phyloP scores from a whole-genome alignment of 345 rosid species.

The Populus pruinosa region DNA sequence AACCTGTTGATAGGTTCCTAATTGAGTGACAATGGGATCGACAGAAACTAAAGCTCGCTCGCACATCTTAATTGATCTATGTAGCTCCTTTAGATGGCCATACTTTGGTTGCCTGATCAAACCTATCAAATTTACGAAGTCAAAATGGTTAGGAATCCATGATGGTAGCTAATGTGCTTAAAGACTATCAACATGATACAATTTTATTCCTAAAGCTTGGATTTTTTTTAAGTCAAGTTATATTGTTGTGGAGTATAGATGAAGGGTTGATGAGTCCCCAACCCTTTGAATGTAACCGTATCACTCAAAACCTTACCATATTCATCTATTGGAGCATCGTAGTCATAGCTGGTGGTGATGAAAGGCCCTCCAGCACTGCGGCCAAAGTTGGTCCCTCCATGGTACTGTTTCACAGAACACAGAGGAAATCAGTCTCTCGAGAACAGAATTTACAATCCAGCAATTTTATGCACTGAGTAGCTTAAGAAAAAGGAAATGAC shows the following conservation, averaged over 20 bases:
- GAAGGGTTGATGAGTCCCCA: not conserved
- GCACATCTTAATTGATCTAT: constrained; percentile 89
- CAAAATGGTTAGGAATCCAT: not conserved
- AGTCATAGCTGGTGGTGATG: constrained; percentile 95
- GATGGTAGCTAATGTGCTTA: not conserved
- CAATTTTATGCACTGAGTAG: not conserved
- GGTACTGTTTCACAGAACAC: constrained; percentile 59
- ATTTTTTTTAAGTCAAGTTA: not conserved
- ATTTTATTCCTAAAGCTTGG: not conserved
- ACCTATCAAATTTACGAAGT: constrained; percentile 37
- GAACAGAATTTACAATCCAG: not conserved
- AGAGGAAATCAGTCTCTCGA: constrained; percentile 1
- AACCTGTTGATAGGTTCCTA: constrained; percentile 89
- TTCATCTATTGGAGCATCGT: constrained; percentile 96
- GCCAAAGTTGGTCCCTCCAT: constrained; percentile 98
- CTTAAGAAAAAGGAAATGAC: constrained; percentile 29
- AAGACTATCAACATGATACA: not conserved
- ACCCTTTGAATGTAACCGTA: not conserved
- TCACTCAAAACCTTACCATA: constrained; percentile 54
- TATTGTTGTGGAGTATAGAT: not conserved
- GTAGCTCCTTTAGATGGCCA: constrained; percentile 97
- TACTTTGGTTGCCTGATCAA: constrained; percentile 92
- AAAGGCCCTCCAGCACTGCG: constrained; percentile 99
- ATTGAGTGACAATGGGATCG: constrained; percentile 77
- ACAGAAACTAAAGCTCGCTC: constrained; percentile 77